phyloP scores from a whole-genome alignment of 2,329 filamentous ascomycete species.

The Hymenoscyphus fructigenus region DNA sequence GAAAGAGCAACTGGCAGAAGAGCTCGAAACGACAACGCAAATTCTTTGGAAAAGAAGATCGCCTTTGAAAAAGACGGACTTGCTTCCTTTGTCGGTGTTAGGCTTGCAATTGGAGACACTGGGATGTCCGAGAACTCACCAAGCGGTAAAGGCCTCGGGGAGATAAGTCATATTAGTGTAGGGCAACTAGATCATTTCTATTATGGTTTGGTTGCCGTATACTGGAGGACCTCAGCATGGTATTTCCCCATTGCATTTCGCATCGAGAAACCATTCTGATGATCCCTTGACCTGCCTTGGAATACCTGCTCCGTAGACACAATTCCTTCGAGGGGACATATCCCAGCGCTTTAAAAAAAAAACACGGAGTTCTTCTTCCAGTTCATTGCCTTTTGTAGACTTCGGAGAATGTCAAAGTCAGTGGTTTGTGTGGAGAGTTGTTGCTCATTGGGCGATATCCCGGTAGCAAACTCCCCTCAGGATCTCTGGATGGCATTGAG shows the following conservation, averaged over 20 bases:
- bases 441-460: not conserved
- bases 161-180: not conserved
- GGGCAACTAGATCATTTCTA: not conserved
- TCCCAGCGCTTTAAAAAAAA: not conserved
- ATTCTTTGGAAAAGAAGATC: no score
- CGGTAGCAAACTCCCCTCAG: not conserved
- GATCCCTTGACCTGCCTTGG: not conserved
- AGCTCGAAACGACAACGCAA: no score
- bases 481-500: not conserved
- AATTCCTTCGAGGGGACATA: not conserved
- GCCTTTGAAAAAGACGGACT: no score
- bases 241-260: not conserved
- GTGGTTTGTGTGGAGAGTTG: not conserved
- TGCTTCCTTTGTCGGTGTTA: no score
- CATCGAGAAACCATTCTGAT: not conserved
- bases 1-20: no score
- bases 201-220: not conserved
- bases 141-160: not conserved
- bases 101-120: not conserved
- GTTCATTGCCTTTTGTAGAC: not conserved
- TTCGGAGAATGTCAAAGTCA: not conserved
- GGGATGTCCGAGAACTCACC: not conserved
- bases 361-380: not conserved
- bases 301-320: not conserved
- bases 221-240: not conserved